A percentile compares a stretch with the other conserved stretches of the same genome.
phyloP scores from a whole-genome alignment of 2,329 filamentous ascomycete genomes.

The Sporothrix brunneoviolacea region DNA sequence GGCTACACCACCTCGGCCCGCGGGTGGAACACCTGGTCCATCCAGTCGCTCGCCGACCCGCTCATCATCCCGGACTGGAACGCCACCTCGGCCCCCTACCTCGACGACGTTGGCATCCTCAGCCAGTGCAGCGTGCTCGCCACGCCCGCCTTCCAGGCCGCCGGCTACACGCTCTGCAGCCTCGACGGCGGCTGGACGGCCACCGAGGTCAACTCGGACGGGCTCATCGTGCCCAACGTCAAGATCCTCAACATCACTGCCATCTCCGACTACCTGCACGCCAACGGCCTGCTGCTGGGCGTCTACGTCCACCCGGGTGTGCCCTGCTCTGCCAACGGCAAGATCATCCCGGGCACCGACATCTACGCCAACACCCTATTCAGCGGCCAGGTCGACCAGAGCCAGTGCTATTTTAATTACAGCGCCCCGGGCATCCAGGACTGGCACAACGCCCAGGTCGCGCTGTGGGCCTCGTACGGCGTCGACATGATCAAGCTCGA shows the following conservation, averaged over 20 bases:
- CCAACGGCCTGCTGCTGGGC: background rate
- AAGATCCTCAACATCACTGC: background rate
- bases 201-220: background rate
- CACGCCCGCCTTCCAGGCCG: background rate
- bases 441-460: background rate
- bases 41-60: background rate
- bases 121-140: background rate
- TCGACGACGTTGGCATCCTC: background rate
- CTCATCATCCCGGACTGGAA: background rate
- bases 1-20: background rate
- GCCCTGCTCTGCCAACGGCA: background rate
- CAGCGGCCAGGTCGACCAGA: background rate
- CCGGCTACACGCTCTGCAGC: background rate
- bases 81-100: background rate
- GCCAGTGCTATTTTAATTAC: background rate
- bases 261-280: background rate
- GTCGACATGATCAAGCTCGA: conserved; percentile 1
- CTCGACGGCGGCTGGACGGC: background rate
- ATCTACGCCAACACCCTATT: background rate
- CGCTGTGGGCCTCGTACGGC: background rate
- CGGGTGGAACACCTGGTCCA: background rate
- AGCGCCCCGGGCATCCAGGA: background rate
- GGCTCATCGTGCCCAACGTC: background rate
- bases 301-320: background rate
- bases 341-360: background rate